Percentiles rank a stretch among this genome's conserved stretches.
These are phyloP conservation scores for Asterochloris erici DNA, from an alignment of 139 green algal species.

Conservation along the genomic window DNA sequence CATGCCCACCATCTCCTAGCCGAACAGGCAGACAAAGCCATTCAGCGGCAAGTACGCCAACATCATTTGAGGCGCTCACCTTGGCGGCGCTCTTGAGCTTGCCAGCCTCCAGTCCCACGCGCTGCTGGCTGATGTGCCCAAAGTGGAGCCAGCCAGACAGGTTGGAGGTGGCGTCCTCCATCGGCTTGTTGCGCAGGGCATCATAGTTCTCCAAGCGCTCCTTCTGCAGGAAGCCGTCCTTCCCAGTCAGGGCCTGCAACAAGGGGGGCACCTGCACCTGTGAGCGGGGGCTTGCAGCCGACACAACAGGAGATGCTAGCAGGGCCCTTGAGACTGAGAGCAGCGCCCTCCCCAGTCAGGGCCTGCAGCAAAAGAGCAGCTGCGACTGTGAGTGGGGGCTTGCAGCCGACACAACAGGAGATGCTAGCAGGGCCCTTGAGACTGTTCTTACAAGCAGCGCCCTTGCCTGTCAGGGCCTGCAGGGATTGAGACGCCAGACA, in stretches of 20 bases:
- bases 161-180: constrained; percentile 56
- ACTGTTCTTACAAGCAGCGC: no score
- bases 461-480: no score
- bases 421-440: background rate
- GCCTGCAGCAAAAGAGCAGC: constrained; percentile 20
- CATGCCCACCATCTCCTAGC: no score
- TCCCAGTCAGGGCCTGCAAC: constrained; percentile 44
- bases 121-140: constrained; percentile 77
- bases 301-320: background rate
- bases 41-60: background rate
- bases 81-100: constrained; percentile 60
- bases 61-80: constrained; percentile 9
- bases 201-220: constrained; percentile 69
- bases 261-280: background rate
- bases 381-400: no score
- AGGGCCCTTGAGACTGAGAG: background rate
- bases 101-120: constrained; percentile 78
- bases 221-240: constrained; percentile 72
- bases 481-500: no score
- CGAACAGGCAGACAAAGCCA: no score
- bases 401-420: no score
- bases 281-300: no score
- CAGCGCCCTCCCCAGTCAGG: background rate
- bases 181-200: constrained; percentile 85
- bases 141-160: constrained; percentile 93